A percentile compares a stretch with the other conserved stretches of the same genome.
Evolutionary conservation across 768 basidiomycete species (phyloP).

Genomic region (Lentinus brumalis): DNA sequence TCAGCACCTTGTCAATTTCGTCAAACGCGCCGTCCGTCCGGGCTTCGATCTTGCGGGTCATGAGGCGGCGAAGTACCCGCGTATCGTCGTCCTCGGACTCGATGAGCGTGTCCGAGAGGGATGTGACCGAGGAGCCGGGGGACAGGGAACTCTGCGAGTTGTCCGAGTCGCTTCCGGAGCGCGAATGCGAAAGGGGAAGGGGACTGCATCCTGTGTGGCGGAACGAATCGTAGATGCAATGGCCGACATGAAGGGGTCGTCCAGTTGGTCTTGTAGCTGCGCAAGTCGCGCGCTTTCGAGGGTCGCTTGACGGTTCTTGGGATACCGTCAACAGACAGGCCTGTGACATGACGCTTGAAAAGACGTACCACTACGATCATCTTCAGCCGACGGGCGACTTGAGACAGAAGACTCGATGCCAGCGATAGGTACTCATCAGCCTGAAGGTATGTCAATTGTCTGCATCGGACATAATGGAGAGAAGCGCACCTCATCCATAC

Average conservation of each 20-base stretch:
- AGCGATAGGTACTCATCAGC: constrained; percentile 58
- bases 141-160: constrained; percentile 20
- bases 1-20: constrained; percentile 59
- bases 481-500: constrained; percentile 51
- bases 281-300: constrained; percentile 16
- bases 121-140: constrained; percentile 41
- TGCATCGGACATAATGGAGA: background rate
- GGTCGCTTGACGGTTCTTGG: constrained; percentile 8
- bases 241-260: constrained; percentile 18
- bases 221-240: constrained; percentile 13
- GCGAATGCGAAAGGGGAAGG: constrained; percentile 9
- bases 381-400: constrained; percentile 58
- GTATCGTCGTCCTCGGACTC: constrained; percentile 71
- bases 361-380: constrained; percentile 54
- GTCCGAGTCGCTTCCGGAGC: constrained; percentile 16
- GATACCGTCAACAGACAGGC: background rate
- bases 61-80: constrained; percentile 59
- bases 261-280: constrained; percentile 2
- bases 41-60: constrained; percentile 67
- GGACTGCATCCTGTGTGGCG: constrained; percentile 5
- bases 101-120: constrained; percentile 50
- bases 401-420: constrained; percentile 56
- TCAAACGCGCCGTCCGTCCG: constrained; percentile 56
- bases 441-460: constrained; percentile 31
- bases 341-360: too few relatives aligned